phyloP scores from a whole-genome alignment of 495 filamentous ascomycete species.

The Gamarada debralockiae region DNA sequence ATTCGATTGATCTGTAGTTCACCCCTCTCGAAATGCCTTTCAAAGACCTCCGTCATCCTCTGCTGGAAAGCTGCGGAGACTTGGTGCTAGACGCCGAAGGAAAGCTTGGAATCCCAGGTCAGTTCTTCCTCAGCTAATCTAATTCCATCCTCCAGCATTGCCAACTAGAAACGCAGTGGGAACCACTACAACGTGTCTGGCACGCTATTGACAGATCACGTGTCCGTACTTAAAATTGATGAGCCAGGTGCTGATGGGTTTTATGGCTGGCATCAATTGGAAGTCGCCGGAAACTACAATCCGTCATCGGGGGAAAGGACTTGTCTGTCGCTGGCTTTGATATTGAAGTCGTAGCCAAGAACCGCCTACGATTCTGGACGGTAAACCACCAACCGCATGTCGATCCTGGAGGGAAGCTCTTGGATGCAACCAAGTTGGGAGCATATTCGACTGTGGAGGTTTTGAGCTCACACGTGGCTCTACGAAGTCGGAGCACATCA shows the following conservation, averaged over 20 bases:
- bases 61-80: slow-evolving; percentile 32
- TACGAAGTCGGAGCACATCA: slow-evolving; percentile 22
- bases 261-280: not conserved
- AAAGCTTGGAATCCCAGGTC: slow-evolving; percentile 15
- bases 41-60: not conserved
- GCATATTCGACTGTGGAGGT: slow-evolving; percentile 34
- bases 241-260: not conserved
- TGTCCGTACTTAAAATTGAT: slow-evolving; percentile 9
- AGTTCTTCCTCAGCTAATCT: not conserved
- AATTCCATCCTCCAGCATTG: not conserved
- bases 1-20: not conserved
- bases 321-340: slow-evolving; percentile 4
- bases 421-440: slow-evolving; percentile 26
- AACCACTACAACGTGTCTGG: slow-evolving; percentile 5
- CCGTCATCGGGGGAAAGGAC: not conserved
- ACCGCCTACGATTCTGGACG: slow-evolving; percentile 29
- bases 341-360: not conserved
- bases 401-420: slow-evolving; percentile 22
- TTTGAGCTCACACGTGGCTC: slow-evolving; percentile 20
- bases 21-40: not conserved
- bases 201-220: not conserved
- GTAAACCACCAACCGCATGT: slow-evolving; percentile 34
- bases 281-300: slow-evolving; percentile 1
- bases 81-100: slow-evolving; percentile 28
- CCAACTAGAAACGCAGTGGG: not conserved